phyloP scores from a whole-genome alignment of 768 basidiomycete species.

The Lentinula sp. region DNA sequence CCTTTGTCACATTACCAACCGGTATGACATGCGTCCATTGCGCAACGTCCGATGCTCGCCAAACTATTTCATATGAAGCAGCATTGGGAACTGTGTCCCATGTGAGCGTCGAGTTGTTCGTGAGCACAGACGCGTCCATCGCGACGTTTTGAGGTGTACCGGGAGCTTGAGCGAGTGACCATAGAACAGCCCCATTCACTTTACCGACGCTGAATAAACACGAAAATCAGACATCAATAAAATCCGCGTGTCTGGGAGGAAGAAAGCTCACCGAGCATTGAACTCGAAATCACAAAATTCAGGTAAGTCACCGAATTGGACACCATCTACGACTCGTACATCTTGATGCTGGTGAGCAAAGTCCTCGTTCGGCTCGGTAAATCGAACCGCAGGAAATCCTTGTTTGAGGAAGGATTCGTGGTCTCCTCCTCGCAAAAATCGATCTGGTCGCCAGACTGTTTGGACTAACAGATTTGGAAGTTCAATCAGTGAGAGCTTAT shows the following conservation, averaged over 20 bases:
- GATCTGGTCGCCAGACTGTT: slow-evolving; percentile 44
- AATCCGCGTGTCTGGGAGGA: no score
- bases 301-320: slow-evolving; percentile 50
- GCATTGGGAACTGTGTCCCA: slow-evolving; percentile 38
- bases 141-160: slow-evolving; percentile 44
- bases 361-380: slow-evolving; percentile 52
- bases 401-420: slow-evolving; percentile 42
- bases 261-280: slow-evolving; percentile 26
- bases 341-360: slow-evolving; percentile 57
- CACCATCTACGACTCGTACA: slow-evolving; percentile 39
- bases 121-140: slow-evolving; percentile 39
- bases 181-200: slow-evolving; percentile 46
- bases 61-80: slow-evolving; percentile 46
- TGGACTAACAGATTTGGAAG: slow-evolving; percentile 27
- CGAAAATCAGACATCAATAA: neutral
- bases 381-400: slow-evolving; percentile 49
- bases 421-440: slow-evolving; percentile 52
- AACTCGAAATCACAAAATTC: slow-evolving; percentile 53
- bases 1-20: slow-evolving; percentile 34
- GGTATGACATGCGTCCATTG: slow-evolving; percentile 45
- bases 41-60: slow-evolving; percentile 40
- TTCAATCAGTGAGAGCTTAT: neutral
- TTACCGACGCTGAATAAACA: slow-evolving; percentile 22
- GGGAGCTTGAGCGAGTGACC: slow-evolving; percentile 51
- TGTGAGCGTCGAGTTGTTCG: slow-evolving; percentile 47